Evolutionary conservation across 2,329 filamentous ascomycete species (phyloP).

Genomic region (Mycosphaerella sp.): DNA sequence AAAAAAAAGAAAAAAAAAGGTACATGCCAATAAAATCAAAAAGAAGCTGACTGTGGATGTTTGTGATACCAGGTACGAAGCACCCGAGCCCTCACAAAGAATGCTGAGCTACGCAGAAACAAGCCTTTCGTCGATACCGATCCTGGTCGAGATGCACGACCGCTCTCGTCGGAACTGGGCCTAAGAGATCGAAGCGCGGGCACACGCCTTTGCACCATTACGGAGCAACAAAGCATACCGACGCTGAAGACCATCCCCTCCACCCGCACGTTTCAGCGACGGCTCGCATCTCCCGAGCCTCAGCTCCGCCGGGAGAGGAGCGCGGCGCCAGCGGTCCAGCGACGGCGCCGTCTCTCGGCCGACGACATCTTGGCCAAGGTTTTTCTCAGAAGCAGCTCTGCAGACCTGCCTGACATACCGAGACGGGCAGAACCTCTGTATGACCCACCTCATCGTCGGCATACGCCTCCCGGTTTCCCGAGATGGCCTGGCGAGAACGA

Average conservation of each 20-base stretch:
- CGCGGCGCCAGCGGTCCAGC: not conserved
- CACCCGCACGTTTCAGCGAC: constrained; percentile 19
- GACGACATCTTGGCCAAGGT: constrained; percentile 12
- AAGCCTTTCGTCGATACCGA: constrained; percentile 24
- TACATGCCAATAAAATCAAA: too few species aligned
- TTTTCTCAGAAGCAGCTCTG: not conserved
- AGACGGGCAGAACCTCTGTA: constrained; percentile 20
- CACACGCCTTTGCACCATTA: constrained; percentile 40
- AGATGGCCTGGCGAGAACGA: constrained; percentile 24
- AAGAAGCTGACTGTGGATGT: not conserved
- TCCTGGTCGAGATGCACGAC: constrained; percentile 1
- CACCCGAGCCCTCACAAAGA: constrained; percentile 12
- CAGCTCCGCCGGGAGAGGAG: not conserved
- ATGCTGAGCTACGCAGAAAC: constrained; percentile 19
- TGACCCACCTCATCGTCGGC: constrained; percentile 20
- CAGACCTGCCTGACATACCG: constrained; percentile 1
- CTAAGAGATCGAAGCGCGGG: constrained; percentile 29
- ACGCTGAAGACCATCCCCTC: constrained; percentile 36
- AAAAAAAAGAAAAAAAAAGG: too few species aligned
- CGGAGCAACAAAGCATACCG: constrained; percentile 39
- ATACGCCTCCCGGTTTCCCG: constrained; percentile 28
- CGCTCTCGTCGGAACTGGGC: not conserved
- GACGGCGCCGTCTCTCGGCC: constrained; percentile 21
- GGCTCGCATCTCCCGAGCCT: not conserved
- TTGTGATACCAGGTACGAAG: not conserved